Percentiles rank a stretch among this genome's conserved stretches.
These are phyloP conservation scores for Paraconiothyrium sp. DNA, from an alignment of 2,329 filamentous ascomycete genomes.

Conservation along the genomic window DNA sequence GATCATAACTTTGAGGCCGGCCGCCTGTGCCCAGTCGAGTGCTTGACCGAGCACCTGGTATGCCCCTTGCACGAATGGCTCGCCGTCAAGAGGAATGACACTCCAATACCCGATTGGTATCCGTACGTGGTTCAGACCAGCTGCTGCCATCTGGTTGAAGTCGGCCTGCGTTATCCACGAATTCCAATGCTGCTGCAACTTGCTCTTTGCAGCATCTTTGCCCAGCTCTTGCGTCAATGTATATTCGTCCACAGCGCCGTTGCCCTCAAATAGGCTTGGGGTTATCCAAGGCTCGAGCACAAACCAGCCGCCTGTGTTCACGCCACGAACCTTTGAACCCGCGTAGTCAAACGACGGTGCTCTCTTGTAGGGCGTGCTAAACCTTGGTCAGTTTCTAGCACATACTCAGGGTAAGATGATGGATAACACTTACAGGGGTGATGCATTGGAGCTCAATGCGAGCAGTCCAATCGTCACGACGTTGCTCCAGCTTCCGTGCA, in stretches of 20 bases:
- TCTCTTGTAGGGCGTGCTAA: slow-evolving; percentile 37
- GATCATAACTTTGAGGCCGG: slow-evolving; percentile 71
- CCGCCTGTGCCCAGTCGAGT: slow-evolving; percentile 66
- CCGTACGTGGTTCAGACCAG: slow-evolving; percentile 70
- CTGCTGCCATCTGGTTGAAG: slow-evolving; percentile 64
- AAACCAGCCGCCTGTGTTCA: slow-evolving; percentile 73
- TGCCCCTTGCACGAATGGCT: slow-evolving; percentile 71
- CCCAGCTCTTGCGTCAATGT: slow-evolving; percentile 62
- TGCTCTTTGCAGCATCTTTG: slow-evolving; percentile 56
- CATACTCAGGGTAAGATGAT: neutral
- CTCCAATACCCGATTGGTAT: slow-evolving; percentile 76
- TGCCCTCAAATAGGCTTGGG: slow-evolving; percentile 66
- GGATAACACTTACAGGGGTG: slow-evolving; percentile 37
- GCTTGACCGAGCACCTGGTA: slow-evolving; percentile 66
- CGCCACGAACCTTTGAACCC: slow-evolving; percentile 66
- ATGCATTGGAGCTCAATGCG: slow-evolving; percentile 40
- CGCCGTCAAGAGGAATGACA: slow-evolving; percentile 59
- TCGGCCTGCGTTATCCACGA: slow-evolving; percentile 66
- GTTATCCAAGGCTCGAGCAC: slow-evolving; percentile 73
- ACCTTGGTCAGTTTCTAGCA: slow-evolving; percentile 13
- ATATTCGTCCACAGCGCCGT: slow-evolving; percentile 66
- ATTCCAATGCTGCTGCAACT: slow-evolving; percentile 66
- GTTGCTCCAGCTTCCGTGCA: slow-evolving; percentile 39
- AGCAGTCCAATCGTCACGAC: slow-evolving; percentile 42
- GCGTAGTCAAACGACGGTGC: slow-evolving; percentile 62